A percentile compares a stretch with the other conserved stretches of the same genome.
Evolutionary conservation across 2,329 filamentous ascomycete genomes (phyloP).

Genomic region (Raffaelea arxii): DNA sequence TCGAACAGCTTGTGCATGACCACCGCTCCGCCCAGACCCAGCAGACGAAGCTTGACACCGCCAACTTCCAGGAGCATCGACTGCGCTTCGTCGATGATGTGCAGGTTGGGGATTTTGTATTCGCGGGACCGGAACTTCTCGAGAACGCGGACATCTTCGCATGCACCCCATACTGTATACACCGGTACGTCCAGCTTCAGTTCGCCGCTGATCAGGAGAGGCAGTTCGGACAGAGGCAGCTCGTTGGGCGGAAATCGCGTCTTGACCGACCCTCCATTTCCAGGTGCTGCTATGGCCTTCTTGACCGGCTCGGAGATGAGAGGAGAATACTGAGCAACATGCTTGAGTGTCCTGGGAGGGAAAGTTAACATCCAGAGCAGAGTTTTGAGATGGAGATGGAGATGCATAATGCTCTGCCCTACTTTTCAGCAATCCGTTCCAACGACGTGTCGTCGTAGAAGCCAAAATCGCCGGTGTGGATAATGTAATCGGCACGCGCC

Average conservation of each 20-base stretch:
- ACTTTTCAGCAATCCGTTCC: conserved; percentile 98
- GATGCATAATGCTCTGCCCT: conserved; percentile 25
- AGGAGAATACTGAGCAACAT: conserved; percentile 97
- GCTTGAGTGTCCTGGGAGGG: conserved; percentile 74
- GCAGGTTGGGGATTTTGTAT: conserved; percentile 94
- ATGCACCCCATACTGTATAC: conserved; percentile 98
- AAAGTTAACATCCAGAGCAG: neutral
- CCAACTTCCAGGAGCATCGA: conserved; percentile 91
- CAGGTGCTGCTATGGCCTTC: conserved; percentile 50
- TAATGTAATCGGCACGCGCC: conserved; percentile 91
- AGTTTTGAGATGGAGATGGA: neutral
- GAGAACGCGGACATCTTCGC: conserved; percentile 92
- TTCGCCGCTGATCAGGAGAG: conserved; percentile 77
- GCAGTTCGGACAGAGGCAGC: conserved; percentile 84
- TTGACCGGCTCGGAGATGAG: conserved; percentile 72
- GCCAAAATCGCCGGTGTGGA: conserved; percentile 97
- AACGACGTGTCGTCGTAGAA: conserved; percentile 97
- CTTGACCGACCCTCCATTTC: conserved; percentile 71
- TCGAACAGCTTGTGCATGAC: conserved; percentile 99
- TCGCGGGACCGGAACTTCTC: conserved; percentile 97
- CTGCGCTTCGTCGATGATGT: conserved; percentile 97
- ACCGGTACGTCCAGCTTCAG: conserved; percentile 92
- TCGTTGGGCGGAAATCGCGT: conserved; percentile 71
- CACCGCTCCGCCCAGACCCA: conserved; percentile 89
- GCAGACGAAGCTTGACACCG: conserved; percentile 87